Conservation (phyloP, 1,139 yeast genomes). For the Geotrichum carabidarum region DNA sequence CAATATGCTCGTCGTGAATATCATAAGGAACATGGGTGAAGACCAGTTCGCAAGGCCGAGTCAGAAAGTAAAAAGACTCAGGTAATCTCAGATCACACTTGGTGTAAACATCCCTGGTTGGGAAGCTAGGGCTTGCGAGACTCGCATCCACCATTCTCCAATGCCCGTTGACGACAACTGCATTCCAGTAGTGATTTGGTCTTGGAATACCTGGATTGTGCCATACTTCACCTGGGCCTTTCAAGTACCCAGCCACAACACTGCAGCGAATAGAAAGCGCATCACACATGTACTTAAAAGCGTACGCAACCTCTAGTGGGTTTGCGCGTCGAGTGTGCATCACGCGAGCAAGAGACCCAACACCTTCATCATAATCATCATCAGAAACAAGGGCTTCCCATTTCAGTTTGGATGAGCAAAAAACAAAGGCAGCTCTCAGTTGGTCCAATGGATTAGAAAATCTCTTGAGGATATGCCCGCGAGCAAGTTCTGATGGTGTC, state of each 20-base stretch:
- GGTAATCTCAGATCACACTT: conserved; percentile 22
- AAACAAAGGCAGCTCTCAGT: conserved; percentile 57
- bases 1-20: conserved; percentile 74
- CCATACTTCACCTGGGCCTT: conserved; percentile 61
- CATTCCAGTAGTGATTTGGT: conserved; percentile 84
- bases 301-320: conserved; percentile 68
- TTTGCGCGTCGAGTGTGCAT: conserved; percentile 50
- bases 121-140: conserved; percentile 53
- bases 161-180: conserved; percentile 59
- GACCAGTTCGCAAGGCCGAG: conserved; percentile 67
- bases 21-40: conserved; percentile 83
- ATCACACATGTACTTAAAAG: conserved; percentile 68
- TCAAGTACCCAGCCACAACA: conserved; percentile 75
- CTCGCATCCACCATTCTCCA: conserved; percentile 75
- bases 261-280: conserved; percentile 69
- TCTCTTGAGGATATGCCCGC: conserved; percentile 13
- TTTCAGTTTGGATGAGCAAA: conserved; percentile 50
- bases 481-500: conserved; percentile 31
- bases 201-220: conserved; percentile 44
- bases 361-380: conserved; percentile 21
- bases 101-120: conserved; percentile 36
- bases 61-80: conserved; percentile 65
- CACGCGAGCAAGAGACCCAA: conserved; percentile 28
- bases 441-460: conserved; percentile 44
- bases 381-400: conserved; percentile 32